Base-by-base conservation (phyloP, 805 yeast species). In the Saccharomycopsis fibuligera region DNA sequence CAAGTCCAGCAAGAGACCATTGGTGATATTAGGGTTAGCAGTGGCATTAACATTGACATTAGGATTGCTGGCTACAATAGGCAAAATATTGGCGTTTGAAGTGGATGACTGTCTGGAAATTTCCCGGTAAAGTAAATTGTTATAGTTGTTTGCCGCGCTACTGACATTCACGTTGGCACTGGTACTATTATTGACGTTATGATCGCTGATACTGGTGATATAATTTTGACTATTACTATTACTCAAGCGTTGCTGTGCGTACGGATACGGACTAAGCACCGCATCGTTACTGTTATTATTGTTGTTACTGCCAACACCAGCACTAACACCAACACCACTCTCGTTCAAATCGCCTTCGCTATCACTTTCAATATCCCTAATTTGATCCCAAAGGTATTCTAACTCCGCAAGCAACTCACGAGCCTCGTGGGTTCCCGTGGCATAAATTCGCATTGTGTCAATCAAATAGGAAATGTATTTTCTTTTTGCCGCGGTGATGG, bases 351-450 rank as follows among this genome's bases (percentile, higher is more conserved):
- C 31, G 31, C 12, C 31, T 27, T 27, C 31, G 10, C 12, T 8
- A 12, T 27, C 31, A n/a, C 33, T 44, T 16, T 45, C 44, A 4
- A 67, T 55, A 56, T 78, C 78, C 56, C 75, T 78, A 51, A 83
- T 78, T 60, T 81, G 88, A 61, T 80, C 83, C 89, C 90, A 86
- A 37, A 83, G 65, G 55, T 72, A 75, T 60, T 85, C 90, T 55
- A 87, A 70, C 57, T 86, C 93, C 40, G 70, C 64, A 47, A 83
- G 68, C 45, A 81, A 68, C 58, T 81, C 87, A 17, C 81, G 63
- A 0, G 89, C 81, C 56, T 81, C 88, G 53, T 70, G 67, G 1
- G 87, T 76, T 9, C 83, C 82, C 55, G 78, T 72, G 17, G 88
- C 89, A 57, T 82, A 83, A 2, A 73, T 66, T 50, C 71, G 69